Evolutionary conservation across 352 stramenopile species (phyloP).

Genomic region (Phytophthora europaea): DNA sequence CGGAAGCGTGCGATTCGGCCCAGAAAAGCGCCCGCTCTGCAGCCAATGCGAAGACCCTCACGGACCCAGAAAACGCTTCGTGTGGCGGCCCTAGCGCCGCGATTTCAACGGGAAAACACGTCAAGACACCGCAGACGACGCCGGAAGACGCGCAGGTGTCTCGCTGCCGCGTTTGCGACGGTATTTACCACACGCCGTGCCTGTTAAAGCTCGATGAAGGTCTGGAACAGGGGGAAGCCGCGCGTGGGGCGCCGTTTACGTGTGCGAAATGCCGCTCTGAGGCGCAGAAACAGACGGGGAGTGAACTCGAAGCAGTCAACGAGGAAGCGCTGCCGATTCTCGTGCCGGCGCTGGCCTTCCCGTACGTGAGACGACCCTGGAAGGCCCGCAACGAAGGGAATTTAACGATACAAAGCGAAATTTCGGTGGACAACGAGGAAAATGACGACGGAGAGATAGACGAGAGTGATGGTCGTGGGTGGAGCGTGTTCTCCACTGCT

Average conservation of each 20-base stretch:
- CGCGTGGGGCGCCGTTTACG: slow-evolving; percentile 14
- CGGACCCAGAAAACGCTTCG: slow-evolving; percentile 6
- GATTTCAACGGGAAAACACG: not conserved
- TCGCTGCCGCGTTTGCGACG: slow-evolving; percentile 47
- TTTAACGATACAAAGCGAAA: slow-evolving; percentile 2
- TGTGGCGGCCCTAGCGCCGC: slow-evolving; percentile 1
- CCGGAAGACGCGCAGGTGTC: slow-evolving; percentile 16
- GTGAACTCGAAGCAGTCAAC: not conserved
- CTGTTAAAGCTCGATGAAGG: slow-evolving; percentile 16
- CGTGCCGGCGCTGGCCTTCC: slow-evolving; percentile 39
- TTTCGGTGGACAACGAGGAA: not conserved
- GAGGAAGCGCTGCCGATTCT: slow-evolving; percentile 26
- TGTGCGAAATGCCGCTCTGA: slow-evolving; percentile 36
- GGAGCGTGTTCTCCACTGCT: slow-evolving; percentile 48
- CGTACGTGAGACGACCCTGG: slow-evolving; percentile 24
- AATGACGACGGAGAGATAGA: slow-evolving; percentile 9
- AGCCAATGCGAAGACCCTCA: not conserved
- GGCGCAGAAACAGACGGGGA: slow-evolving; percentile 6
- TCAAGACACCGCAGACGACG: not conserved
- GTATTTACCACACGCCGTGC: slow-evolving; percentile 58
- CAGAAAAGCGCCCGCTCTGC: slow-evolving; percentile 28
- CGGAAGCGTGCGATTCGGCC: slow-evolving; percentile 3
- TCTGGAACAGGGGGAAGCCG: not conserved
- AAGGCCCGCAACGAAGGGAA: slow-evolving; percentile 8
- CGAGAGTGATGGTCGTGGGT: slow-evolving; percentile 22